Conservation (phyloP, 306 rosid species). For the Quillaja saponaria region DNA sequence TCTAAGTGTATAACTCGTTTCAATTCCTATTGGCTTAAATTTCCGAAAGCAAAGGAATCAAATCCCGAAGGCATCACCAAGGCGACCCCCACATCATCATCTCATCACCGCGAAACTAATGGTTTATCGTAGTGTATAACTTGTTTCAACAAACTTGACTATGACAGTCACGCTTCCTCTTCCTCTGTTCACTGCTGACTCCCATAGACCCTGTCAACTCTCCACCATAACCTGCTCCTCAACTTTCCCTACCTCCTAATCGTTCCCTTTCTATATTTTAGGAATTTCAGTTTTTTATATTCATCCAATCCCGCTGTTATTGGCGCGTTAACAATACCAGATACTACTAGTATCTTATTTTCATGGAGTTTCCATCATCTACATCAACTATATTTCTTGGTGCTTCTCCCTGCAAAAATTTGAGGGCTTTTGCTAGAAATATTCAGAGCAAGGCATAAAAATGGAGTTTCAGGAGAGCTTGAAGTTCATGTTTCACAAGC, state of each 20-base stretch:
- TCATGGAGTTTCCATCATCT: too few relatives aligned
- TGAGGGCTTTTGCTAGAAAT: too few relatives aligned
- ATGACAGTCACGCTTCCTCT: neutral
- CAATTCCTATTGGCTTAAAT: constrained; percentile 19
- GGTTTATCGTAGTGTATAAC: too few relatives aligned
- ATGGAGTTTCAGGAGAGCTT: constrained; percentile 71
- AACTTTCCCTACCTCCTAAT: neutral
- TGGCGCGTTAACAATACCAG: neutral
- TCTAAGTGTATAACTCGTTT: too few relatives aligned
- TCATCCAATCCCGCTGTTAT: neutral
- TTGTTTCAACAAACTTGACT: neutral
- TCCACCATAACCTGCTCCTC: neutral
- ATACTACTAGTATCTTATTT: too few relatives aligned
- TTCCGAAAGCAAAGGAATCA: constrained; percentile 47
- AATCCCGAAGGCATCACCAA: constrained; percentile 29
- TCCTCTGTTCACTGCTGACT: neutral
- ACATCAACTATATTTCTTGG: too few relatives aligned
- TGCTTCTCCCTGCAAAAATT: too few relatives aligned
- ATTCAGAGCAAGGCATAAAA: too few relatives aligned
- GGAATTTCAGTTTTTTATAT: neutral
- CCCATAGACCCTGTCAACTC: constrained; percentile 1
- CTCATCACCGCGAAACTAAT: neutral
- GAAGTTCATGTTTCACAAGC: constrained; percentile 42
- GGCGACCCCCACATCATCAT: constrained; percentile 10
- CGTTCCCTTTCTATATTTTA: neutral